A percentile compares a stretch with the other conserved stretches of the same genome.
These are phyloP conservation scores for Aspergillus coremiiformis DNA, from an alignment of 495 filamentous ascomycete species.

Conservation along the genomic window DNA sequence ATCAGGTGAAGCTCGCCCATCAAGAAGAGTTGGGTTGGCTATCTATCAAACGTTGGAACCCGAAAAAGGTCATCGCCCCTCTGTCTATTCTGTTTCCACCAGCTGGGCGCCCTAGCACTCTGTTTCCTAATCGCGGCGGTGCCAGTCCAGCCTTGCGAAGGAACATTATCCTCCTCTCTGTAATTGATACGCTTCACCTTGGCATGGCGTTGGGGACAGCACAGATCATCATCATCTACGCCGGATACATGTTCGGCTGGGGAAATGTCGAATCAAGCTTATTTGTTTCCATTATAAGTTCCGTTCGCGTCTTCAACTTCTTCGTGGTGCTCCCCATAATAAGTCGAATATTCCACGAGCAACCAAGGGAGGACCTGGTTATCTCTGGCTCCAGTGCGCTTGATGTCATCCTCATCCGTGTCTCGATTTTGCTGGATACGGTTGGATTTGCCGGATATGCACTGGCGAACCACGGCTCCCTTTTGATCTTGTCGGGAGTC, in stretches of 20 bases:
- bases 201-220: constrained; percentile 75
- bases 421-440: constrained; percentile 70
- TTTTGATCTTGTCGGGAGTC: constrained; percentile 61
- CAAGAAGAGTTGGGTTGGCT: constrained; percentile 11
- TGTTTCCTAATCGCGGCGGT: constrained; percentile 57
- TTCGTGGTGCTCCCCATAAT: constrained; percentile 66
- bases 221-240: constrained; percentile 72
- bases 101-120: constrained; percentile 47
- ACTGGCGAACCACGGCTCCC: constrained; percentile 43
- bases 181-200: constrained; percentile 71
- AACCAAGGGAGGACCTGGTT: constrained; percentile 25
- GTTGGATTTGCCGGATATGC: constrained; percentile 70
- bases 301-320: constrained; percentile 64
- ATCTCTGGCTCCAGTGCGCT: constrained; percentile 69
- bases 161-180: constrained; percentile 72
- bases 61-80: constrained; percentile 60
- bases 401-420: constrained; percentile 69
- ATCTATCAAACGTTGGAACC: constrained; percentile 27
- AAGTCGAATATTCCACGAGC: constrained; percentile 59
- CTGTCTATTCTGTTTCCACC: constrained; percentile 73
- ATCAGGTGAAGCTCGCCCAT: constrained; percentile 27
- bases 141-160: constrained; percentile 55
- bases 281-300: constrained; percentile 71
- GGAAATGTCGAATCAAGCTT: constrained; percentile 64
- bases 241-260: constrained; percentile 74